Conservation (phyloP, 768 basidiomycete species). For the Podaxis sp. region DNA sequence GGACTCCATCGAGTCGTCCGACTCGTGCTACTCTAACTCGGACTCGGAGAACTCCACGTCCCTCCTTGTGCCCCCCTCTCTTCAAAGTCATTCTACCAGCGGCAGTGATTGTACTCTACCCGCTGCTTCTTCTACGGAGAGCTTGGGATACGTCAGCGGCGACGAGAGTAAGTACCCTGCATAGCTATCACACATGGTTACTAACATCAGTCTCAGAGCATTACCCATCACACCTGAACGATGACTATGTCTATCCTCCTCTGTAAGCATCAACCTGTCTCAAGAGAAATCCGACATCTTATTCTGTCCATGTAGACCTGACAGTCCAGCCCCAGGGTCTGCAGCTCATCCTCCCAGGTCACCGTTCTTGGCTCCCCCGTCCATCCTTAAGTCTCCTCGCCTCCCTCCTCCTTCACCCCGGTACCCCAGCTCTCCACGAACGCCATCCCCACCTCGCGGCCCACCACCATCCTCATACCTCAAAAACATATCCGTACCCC, state of each 20-base stretch:
- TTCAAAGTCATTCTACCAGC: neutral
- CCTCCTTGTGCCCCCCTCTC: neutral
- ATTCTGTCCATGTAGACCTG: neutral
- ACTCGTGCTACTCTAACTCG: constrained; percentile 3
- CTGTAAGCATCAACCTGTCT: neutral
- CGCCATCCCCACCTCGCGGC: constrained; percentile 1
- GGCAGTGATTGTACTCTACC: neutral
- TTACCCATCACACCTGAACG: constrained; percentile 1
- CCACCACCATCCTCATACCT: neutral
- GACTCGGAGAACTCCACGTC: constrained; percentile 2
- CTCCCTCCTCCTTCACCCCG: neutral
- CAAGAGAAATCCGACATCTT: neutral
- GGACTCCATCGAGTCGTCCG: constrained; percentile 1
- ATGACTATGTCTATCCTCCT: constrained; percentile 5
- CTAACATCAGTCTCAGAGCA: neutral
- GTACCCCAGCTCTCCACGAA: neutral
- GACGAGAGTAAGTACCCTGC: neutral
- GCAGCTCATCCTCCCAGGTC: neutral
- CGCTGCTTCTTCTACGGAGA: constrained; percentile 4
- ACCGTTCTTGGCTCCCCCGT: neutral
- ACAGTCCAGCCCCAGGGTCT: neutral
- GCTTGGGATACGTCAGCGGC: constrained; percentile 11
- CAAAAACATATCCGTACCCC: neutral
- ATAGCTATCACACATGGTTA: neutral
- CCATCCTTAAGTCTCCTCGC: constrained; percentile 5